phyloP scores from a whole-genome alignment of 345 rosid species.

The Aegle marmelos region DNA sequence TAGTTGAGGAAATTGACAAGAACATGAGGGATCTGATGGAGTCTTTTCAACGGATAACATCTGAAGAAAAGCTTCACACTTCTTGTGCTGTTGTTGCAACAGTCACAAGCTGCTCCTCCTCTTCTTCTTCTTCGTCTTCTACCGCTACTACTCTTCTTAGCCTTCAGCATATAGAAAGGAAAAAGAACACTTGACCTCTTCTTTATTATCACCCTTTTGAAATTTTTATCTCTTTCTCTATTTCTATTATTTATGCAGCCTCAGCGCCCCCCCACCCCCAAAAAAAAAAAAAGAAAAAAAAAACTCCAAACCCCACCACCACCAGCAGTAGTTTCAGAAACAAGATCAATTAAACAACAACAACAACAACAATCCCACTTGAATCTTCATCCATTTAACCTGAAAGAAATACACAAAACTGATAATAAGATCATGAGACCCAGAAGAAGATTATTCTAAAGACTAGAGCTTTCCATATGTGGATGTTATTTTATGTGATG shows the following conservation, averaged over 20 bases:
- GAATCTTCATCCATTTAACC: slow-evolving; percentile 46
- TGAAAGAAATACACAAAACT: slow-evolving; percentile 31
- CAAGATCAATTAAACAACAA: slow-evolving; percentile 21
- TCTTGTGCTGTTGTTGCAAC: slow-evolving; percentile 62
- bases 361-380: slow-evolving; percentile 22
- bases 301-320: slow-evolving; percentile 23
- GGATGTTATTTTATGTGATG: slow-evolving; percentile 62
- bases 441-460: slow-evolving; percentile 16
- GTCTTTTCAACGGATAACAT: slow-evolving; percentile 76
- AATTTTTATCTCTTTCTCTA: slow-evolving; percentile 5
- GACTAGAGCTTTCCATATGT: neutral
- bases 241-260: neutral
- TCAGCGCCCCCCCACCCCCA: too few relatives aligned
- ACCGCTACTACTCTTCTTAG: slow-evolving; percentile 36
- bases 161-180: slow-evolving; percentile 57
- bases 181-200: neutral
- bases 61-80: slow-evolving; percentile 67
- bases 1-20: slow-evolving; percentile 36
- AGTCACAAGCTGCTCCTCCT: slow-evolving; percentile 51
- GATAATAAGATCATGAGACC: slow-evolving; percentile 28
- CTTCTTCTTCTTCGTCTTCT: slow-evolving; percentile 31
- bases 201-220: slow-evolving; percentile 14
- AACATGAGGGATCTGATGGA: slow-evolving; percentile 69
- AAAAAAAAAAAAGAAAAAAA: neutral
- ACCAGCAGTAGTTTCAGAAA: slow-evolving; percentile 11